A percentile compares a stretch with the other conserved stretches of the same genome.
Conservation (phyloP, 2,329 filamentous ascomycete genomes). For the Apiospora sp. region DNA sequence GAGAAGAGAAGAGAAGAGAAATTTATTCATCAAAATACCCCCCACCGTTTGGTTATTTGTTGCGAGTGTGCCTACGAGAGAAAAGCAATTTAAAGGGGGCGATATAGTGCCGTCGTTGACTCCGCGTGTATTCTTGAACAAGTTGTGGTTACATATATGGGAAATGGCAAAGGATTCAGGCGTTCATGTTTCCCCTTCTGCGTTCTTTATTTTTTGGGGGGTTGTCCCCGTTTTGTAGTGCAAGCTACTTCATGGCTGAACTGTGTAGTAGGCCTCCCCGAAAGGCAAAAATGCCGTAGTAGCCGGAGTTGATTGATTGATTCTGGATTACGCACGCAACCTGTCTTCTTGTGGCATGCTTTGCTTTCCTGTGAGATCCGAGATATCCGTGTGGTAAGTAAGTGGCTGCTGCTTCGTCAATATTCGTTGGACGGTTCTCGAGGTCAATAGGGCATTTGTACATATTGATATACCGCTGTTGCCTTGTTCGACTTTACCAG, state of each 20-base stretch:
- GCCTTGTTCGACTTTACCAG: not conserved
- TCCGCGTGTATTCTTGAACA: not conserved
- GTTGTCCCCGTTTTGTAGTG: not conserved
- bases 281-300: not conserved
- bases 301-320: not conserved
- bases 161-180: slow-evolving; percentile 11
- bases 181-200: not conserved
- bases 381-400: not conserved
- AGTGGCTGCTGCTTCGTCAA: not conserved
- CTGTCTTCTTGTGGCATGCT: no score
- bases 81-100: not conserved
- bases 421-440: not conserved
- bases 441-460: not conserved
- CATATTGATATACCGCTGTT: not conserved
- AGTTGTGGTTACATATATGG: not conserved
- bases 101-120: not conserved
- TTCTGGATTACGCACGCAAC: not conserved
- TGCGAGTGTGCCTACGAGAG: not conserved
- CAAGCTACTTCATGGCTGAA: not conserved
- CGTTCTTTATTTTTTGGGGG: not conserved
- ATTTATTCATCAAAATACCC: not conserved
- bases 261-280: not conserved
- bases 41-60: not conserved
- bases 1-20: not conserved
- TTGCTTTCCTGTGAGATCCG: not conserved